Conservation (phyloP, 495 filamentous ascomycete species). For the Hyphodiscus hymeniophilus region DNA sequence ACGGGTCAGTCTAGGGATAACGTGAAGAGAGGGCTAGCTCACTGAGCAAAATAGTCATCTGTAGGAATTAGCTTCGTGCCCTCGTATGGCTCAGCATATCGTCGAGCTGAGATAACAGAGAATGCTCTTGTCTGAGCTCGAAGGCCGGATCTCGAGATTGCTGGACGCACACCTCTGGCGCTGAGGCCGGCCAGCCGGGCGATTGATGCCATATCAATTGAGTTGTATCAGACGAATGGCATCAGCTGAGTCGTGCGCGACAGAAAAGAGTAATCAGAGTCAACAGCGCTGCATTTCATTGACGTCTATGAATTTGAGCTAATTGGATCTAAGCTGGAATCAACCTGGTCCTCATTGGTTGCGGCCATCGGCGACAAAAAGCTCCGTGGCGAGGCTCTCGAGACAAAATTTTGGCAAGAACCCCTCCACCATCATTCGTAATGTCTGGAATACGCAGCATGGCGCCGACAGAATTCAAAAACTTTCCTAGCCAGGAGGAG, state of each 20-base stretch:
- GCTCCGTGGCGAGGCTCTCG: no score
- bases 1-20: no score
- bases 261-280: background rate
- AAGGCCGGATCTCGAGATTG: conserved; percentile 18
- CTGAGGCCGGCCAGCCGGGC: conserved; percentile 46
- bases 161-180: conserved; percentile 40
- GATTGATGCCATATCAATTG: conserved; percentile 35
- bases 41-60: conserved; percentile 53
- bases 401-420: no score
- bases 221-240: background rate
- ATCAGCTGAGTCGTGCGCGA: conserved; percentile 10
- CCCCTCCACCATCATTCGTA: background rate
- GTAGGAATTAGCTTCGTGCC: conserved; percentile 61
- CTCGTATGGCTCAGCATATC: conserved; percentile 48
- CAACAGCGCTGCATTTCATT: background rate
- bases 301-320: no score
- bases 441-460: background rate
- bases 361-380: no score
- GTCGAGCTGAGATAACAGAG: conserved; percentile 57
- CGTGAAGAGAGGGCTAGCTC: no score
- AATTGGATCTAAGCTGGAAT: no score
- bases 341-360: no score
- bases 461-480: background rate
- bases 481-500: background rate
- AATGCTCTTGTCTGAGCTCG: conserved; percentile 47